Evolutionary conservation across 768 basidiomycete genomes (phyloP).

Genomic region (Leccinum obscurum): DNA sequence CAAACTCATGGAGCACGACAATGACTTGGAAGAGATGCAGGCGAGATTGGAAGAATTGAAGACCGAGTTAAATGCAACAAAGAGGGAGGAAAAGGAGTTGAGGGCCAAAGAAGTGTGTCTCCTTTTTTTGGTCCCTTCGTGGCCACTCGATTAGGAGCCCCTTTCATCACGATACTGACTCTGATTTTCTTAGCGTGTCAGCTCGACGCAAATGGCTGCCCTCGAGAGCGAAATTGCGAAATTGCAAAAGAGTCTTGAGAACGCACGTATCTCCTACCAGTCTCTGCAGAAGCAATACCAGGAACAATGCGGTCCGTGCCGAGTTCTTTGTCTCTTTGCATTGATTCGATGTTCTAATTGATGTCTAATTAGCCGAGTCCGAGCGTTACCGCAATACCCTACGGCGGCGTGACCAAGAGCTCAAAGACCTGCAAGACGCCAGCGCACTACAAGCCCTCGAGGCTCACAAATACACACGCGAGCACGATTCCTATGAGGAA

Average conservation of each 20-base stretch:
- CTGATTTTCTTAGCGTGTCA: constrained; percentile 50
- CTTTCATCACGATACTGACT: not conserved
- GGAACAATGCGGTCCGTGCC: constrained; percentile 77
- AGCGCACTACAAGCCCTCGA: constrained; percentile 65
- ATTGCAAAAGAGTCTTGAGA: constrained; percentile 72
- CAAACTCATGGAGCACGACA: constrained; percentile 74
- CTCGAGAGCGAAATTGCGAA: constrained; percentile 81
- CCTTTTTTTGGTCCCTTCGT: constrained; percentile 4
- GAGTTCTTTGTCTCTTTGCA: not conserved
- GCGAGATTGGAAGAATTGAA: constrained; percentile 72
- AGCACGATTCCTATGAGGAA: constrained; percentile 71
- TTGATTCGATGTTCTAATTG: not conserved
- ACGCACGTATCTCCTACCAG: constrained; percentile 67
- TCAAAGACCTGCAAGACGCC: constrained; percentile 63
- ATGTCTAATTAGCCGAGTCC: constrained; percentile 54
- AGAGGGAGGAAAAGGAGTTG: constrained; percentile 92
- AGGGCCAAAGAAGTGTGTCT: constrained; percentile 74
- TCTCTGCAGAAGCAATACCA: constrained; percentile 85
- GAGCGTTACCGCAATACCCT: constrained; percentile 77
- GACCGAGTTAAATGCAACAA: constrained; percentile 74
- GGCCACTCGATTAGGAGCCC: not conserved
- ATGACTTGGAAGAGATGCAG: constrained; percentile 82
- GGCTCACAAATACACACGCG: constrained; percentile 59
- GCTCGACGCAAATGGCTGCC: constrained; percentile 61
- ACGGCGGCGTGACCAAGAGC: constrained; percentile 71